Evolutionary conservation across 345 rosid species (phyloP), one percentile per base, ranked within the genome.

Genomic region (Hibiscus syriacus): DNA sequence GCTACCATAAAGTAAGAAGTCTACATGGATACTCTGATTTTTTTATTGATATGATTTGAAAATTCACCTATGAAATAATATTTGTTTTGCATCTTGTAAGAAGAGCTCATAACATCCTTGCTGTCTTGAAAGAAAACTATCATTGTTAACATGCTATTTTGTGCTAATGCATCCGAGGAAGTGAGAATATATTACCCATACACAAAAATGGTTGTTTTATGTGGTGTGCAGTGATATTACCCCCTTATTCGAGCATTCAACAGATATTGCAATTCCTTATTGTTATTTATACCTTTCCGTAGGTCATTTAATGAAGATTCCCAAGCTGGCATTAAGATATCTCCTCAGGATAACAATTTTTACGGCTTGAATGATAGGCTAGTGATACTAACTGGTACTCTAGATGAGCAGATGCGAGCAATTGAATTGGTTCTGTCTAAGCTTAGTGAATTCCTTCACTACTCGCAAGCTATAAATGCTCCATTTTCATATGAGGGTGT

Each of bases 251-350:
- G 54, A 29, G 41, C 27, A 13, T 26, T 36, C 16, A 17, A 49
- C 23, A 17, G 14, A 46, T 64, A 53, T 19, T 64, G 1, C 45
- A 3, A 8, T 39, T 66, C 67, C 63, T 83, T 70, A 80, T 55
- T 22, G 55, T 34, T 53, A 17, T 60, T 2, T 62, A 72, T 77
- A 12, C 71, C 55, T 65, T 65, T 59, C 2, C 74, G 58, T 83
- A 95, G 98, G 88, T 95, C 99, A 64, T 95, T 95, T 72, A 92
- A 90, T 73, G 99, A 95, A 68, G 96, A 88, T 29, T 95, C 99
- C 71, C 91, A 86, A 79, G 98, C 99, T 74, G 83, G 87, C 77
- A 95, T 95, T 68, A 95, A 92, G 82, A 90, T 95, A 76, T 90
- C 99, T 63, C 90, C 96, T 20, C 86, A 83, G 81, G 99, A 95